Evolutionary conservation across 2,329 filamentous ascomycete genomes (phyloP).

Genomic region (Apiospora aurea): DNA sequence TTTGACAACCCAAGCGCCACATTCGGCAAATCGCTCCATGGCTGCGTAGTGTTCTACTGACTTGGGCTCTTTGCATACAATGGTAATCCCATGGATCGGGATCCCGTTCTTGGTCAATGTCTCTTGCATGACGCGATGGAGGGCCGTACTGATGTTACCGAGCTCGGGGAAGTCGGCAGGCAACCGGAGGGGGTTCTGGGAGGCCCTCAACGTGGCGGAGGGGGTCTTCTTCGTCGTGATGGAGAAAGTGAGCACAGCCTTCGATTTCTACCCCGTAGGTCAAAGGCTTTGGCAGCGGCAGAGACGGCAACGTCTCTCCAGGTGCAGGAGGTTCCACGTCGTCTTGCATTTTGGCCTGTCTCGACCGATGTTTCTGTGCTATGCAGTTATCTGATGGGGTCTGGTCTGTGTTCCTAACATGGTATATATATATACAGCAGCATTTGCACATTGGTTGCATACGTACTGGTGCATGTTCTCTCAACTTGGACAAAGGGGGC

Average conservation of each 20-base stretch:
- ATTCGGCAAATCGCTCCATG: neutral
- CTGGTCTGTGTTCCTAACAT: neutral
- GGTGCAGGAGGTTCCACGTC: neutral
- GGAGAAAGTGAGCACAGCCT: slow-evolving; percentile 29
- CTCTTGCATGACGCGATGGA: neutral
- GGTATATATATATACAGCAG: neutral
- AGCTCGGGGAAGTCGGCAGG: neutral
- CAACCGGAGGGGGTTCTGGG: neutral
- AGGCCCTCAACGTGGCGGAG: neutral
- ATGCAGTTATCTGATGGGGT: too few species aligned
- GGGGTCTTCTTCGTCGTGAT: neutral
- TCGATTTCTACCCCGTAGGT: slow-evolving; percentile 34
- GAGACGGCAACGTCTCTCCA: neutral
- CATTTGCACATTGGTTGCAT: neutral
- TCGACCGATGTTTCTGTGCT: neutral
- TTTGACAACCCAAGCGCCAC: neutral
- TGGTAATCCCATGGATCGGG: neutral
- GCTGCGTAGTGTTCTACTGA: neutral
- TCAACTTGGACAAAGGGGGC: neutral
- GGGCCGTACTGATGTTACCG: neutral
- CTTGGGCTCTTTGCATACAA: neutral
- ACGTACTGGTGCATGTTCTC: neutral
- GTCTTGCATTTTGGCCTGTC: neutral
- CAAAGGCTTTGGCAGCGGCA: slow-evolving; percentile 11
- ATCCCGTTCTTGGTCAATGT: neutral